Base-by-base conservation (phyloP, 202 grass and related monocot species). In the Zoysia matrella region DNA sequence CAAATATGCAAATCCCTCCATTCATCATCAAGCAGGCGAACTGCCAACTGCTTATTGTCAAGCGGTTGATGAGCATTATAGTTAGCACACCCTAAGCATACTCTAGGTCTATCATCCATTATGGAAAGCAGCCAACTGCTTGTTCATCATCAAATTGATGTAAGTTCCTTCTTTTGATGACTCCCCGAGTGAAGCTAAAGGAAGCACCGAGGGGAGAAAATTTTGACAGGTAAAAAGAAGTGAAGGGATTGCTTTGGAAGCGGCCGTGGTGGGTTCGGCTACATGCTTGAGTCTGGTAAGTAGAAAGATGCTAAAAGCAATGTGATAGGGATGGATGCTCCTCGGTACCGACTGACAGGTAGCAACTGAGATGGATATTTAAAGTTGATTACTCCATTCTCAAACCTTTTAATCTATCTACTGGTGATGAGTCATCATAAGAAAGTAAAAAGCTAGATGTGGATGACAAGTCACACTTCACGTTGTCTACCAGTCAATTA, bases 141-240 rank as follows among this genome's bases (percentile, higher is more conserved):
- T 56, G 65, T 60, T 82, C 22, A 82, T 66, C 64, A 69, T 60
- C 57, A 67, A 80, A 74, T 81, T 40, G 42, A 65, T 73, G 82
- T 57, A 81, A 49, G 72, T 43, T 67, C 30, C 61, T 49, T 82
- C 49, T 81, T 72, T 66, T 80, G 84, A 67, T 81, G 71, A 81
- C 30, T 30, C 80, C 71, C 50, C 71, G 72, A 90, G 58, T 76
- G 88, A 67, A 71, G 75, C 13, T 82, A 64, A 65, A 85, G 80
- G 79, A 87, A 82, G 57, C 64, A 84, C 48, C 10, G 3, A 84
- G 47, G 70, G 57, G 16, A 77, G 48, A 63, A 78, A 88, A 49
- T 54, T 85, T 81, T 88, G 62, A 69, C 68, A 85, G 77, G 85
- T 78, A 85, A 73, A 82, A 85, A 88, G 82, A 82, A 74, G 72